Evolutionary conservation across 2,329 filamentous ascomycete species (phyloP).

Genomic region (Magnaporthiopsis poae): DNA sequence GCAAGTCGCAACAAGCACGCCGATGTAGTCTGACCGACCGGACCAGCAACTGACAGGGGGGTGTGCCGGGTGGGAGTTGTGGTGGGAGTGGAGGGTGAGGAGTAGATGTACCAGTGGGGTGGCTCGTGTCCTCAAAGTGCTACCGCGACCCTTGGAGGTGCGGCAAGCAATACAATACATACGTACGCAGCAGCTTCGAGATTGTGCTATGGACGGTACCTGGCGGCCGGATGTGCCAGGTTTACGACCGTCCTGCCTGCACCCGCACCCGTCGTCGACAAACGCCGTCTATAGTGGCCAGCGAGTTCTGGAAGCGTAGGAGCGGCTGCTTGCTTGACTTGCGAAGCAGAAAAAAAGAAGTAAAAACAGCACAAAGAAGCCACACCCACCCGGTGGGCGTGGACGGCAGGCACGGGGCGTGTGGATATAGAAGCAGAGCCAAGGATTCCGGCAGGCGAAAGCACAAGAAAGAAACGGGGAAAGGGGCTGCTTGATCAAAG

Average conservation of each 20-base stretch:
- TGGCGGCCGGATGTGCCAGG: neutral
- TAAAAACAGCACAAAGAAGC: neutral
- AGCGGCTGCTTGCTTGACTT: neutral
- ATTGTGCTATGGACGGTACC: neutral
- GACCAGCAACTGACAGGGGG: conserved; percentile 1
- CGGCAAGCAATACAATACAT: neutral
- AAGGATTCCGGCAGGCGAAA: neutral
- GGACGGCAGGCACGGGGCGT: neutral
- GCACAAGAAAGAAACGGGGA: neutral
- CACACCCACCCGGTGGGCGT: neutral
- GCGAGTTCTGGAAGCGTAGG: neutral
- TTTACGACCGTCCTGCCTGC: neutral
- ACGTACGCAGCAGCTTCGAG: neutral
- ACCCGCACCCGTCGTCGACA: neutral
- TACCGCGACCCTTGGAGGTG: neutral
- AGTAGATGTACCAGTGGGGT: conserved; percentile 2
- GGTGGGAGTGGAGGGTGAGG: neutral
- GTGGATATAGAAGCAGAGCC: neutral
- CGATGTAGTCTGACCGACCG: conserved; percentile 1
- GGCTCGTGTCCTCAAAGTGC: neutral
- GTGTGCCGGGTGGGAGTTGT: conserved; percentile 3
- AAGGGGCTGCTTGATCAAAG: neutral
- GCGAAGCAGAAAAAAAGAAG: no score
- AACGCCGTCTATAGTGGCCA: neutral
- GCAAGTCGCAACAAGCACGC: conserved; percentile 1